phyloP scores from a whole-genome alignment of 1,284 basidiomycete genomes.

The Wallemia ichthyophaga region DNA sequence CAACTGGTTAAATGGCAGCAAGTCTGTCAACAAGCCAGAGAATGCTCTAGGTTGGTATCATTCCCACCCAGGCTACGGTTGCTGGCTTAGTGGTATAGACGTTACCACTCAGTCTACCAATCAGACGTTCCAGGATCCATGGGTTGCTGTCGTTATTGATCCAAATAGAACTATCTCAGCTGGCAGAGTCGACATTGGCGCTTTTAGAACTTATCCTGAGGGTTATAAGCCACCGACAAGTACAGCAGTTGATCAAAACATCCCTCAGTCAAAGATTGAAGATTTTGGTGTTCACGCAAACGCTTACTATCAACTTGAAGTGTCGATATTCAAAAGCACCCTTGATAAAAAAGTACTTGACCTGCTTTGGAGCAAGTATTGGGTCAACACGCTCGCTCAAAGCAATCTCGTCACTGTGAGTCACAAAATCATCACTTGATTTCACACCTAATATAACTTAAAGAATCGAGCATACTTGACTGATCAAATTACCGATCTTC shows the following conservation, averaged over 20 bases:
- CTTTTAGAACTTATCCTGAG: constrained; percentile 86
- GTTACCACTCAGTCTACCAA: constrained; percentile 86
- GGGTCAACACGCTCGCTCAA: constrained; percentile 82
- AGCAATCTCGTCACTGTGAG: constrained; percentile 63
- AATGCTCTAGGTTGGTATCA: constrained; percentile 97
- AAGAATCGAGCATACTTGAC: neutral
- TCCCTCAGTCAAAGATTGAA: constrained; percentile 78
- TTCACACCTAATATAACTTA: neutral
- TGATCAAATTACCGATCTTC: neutral
- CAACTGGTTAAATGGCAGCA: constrained; percentile 48
- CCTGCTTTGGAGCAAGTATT: constrained; percentile 95
- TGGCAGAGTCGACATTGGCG: constrained; percentile 92
- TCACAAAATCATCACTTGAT: constrained; percentile 2
- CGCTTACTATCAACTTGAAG: constrained; percentile 73
- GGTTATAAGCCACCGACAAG: constrained; percentile 46
- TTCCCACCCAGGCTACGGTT: constrained; percentile 87
- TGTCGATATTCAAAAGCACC: constrained; percentile 76
- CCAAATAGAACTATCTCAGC: constrained; percentile 93
- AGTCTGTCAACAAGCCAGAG: constrained; percentile 51
- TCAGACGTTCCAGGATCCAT: constrained; percentile 81
- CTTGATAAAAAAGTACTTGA: constrained; percentile 62
- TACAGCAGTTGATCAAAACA: constrained; percentile 59
- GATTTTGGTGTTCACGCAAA: constrained; percentile 97
- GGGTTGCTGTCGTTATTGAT: constrained; percentile 90
- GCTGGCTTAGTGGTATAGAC: constrained; percentile 89